phyloP scores from a whole-genome alignment of 805 yeast species.

The Candida loeiensis region DNA sequence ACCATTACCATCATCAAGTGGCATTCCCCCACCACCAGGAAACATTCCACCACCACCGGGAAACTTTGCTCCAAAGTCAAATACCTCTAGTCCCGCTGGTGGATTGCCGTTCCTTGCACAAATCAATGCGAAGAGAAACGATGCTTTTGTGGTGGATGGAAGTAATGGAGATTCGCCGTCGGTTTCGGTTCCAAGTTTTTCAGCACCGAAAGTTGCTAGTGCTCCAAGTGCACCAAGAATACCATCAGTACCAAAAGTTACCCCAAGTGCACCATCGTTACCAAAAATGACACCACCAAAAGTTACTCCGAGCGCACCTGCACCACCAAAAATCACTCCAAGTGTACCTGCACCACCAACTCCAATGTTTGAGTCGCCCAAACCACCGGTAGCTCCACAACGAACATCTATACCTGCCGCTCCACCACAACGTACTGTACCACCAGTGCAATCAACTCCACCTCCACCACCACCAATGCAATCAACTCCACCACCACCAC shows the following conservation, averaged over 20 bases:
- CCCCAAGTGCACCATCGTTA: slow-evolving; percentile 12
- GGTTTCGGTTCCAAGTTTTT: no score
- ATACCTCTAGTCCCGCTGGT: slow-evolving; percentile 25
- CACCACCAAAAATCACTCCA: slow-evolving; percentile 10
- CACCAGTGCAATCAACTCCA: no score
- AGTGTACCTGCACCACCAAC: slow-evolving; percentile 20
- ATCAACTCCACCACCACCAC: slow-evolving; percentile 6
- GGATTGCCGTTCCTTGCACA: slow-evolving; percentile 47
- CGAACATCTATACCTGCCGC: slow-evolving; percentile 13
- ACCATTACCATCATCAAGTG: slow-evolving; percentile 16
- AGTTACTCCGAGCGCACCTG: slow-evolving; percentile 11
- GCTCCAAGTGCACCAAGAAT: slow-evolving; percentile 14
- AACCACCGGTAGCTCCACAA: slow-evolving; percentile 12
- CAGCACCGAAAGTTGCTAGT: slow-evolving; percentile 12
- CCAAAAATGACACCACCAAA: slow-evolving; percentile 13
- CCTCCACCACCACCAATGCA: background rate
- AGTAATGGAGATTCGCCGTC: no score
- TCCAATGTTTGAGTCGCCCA: slow-evolving; percentile 13
- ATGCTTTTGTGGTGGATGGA: slow-evolving; percentile 43
- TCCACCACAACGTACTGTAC: no score
- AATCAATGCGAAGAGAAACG: slow-evolving; percentile 48
- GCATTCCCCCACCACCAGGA: slow-evolving; percentile 15
- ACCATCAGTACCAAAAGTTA: slow-evolving; percentile 14
- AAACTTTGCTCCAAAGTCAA: slow-evolving; percentile 1
- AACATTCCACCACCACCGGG: slow-evolving; percentile 10